Evolutionary conservation across 2,329 filamentous ascomycete genomes (phyloP).

Genomic region (Fusarium tupiense): DNA sequence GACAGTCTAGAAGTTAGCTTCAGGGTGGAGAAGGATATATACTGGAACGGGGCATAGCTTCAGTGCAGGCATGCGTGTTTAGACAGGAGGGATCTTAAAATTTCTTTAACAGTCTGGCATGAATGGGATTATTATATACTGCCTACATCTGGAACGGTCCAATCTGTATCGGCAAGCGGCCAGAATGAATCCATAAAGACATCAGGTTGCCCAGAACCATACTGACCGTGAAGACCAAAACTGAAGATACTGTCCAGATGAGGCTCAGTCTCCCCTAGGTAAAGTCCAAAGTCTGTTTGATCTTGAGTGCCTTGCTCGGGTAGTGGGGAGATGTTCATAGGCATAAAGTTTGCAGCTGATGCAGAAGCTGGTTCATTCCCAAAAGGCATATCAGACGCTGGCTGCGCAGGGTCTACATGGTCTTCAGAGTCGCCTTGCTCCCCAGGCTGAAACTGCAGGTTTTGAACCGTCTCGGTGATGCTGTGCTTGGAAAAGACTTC

Average conservation of each 20-base stretch:
- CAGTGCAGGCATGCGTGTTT: rapidly evolving
- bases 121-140: not conserved
- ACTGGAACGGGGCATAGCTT: slow-evolving; percentile 9
- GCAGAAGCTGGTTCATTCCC: not conserved
- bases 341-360: rapidly evolving
- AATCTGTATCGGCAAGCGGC: slow-evolving; percentile 5
- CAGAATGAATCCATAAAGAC: slow-evolving; percentile 27
- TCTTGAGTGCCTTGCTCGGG: not conserved
- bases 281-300: not conserved
- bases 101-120: rapidly evolving
- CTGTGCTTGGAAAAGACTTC: slow-evolving; percentile 24
- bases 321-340: not conserved
- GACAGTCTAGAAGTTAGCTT: not conserved
- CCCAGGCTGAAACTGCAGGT: not conserved
- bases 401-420: rapidly evolving
- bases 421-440: not conserved
- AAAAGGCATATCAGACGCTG: not conserved
- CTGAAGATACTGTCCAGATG: not conserved
- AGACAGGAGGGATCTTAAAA: rapidly evolving
- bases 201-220: slow-evolving; percentile 9
- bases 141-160: not conserved
- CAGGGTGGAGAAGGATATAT: not conserved
- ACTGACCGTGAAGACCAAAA: not conserved
- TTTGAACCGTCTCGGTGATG: slow-evolving; percentile 7
- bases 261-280: not conserved